Conservation (phyloP, 257 asterid genomes). For the Solanum clarkiae region DNA sequence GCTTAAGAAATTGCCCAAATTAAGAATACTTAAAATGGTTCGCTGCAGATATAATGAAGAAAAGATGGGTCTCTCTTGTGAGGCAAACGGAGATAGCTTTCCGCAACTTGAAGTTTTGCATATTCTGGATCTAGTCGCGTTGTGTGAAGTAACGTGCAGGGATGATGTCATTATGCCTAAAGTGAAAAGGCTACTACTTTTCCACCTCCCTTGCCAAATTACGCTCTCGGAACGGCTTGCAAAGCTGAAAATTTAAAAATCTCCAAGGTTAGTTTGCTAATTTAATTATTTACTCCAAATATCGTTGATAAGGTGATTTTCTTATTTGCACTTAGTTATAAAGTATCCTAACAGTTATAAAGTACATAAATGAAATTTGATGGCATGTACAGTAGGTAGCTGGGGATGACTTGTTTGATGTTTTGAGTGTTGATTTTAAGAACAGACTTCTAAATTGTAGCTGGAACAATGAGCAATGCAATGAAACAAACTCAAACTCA, state of each 20-base stretch:
- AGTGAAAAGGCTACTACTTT: neutral
- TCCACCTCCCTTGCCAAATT: accelerated
- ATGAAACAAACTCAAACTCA: slow-evolving; percentile 15
- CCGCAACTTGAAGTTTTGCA: slow-evolving; percentile 2
- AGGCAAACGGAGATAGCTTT: neutral
- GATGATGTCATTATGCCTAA: neutral
- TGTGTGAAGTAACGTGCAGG: neutral
- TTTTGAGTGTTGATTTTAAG: slow-evolving; percentile 75
- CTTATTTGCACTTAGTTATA: neutral
- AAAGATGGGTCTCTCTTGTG: neutral
- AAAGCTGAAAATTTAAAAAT: neutral
- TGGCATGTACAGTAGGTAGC: too few relatives aligned
- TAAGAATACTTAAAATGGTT: neutral
- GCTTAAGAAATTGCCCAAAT: neutral
- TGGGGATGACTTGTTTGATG: slow-evolving; percentile 76
- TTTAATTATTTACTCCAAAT: neutral
- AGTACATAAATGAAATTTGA: too few relatives aligned
- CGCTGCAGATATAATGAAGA: neutral
- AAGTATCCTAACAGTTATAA: too few relatives aligned
- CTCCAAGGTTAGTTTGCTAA: neutral
- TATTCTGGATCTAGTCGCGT: neutral
- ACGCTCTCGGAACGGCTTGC: neutral
- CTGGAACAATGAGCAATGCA: slow-evolving; percentile 23
- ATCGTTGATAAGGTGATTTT: neutral
- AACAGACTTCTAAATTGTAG: slow-evolving; percentile 35